Conservation (phyloP, 1,284 basidiomycete species). For the Apiotrichum gracile region DNA sequence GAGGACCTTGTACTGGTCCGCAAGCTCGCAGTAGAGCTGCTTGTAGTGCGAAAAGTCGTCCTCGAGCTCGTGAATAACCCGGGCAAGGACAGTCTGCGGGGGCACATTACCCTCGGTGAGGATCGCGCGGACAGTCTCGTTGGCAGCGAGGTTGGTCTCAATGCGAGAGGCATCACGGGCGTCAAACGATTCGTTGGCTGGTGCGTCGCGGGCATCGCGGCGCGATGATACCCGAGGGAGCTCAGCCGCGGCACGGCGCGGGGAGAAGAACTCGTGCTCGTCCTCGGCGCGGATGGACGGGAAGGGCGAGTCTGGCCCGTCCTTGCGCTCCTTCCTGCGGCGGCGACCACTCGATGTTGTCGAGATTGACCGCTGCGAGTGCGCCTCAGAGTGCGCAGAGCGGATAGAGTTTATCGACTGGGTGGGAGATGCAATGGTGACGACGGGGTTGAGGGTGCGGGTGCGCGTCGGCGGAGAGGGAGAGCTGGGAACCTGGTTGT, state of each 20-base stretch:
- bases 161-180: not conserved
- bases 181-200: not conserved
- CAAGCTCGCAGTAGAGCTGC: slow-evolving; percentile 79
- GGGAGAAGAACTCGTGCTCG: slow-evolving; percentile 72
- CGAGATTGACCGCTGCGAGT: not conserved
- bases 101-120: slow-evolving; percentile 56
- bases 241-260: slow-evolving; percentile 21
- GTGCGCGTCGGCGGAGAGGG: not conserved
- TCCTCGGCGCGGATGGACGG: slow-evolving; percentile 71
- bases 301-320: slow-evolving; percentile 57
- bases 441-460: not conserved
- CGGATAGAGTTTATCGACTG: not conserved
- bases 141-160: not conserved
- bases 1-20: slow-evolving; percentile 82
- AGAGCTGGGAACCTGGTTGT: not conserved
- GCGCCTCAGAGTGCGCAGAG: not conserved
- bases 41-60: slow-evolving; percentile 87
- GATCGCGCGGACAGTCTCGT: slow-evolving; percentile 52
- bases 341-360: not conserved
- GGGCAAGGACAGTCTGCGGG: slow-evolving; percentile 71
- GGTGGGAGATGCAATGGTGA: not conserved
- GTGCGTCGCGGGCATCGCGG: not conserved
- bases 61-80: slow-evolving; percentile 75
- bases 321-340: slow-evolving; percentile 1
- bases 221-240: not conserved